Base-by-base conservation (phyloP, 1,139 yeast genomes). In the Hyphopichia buzzinii region DNA sequence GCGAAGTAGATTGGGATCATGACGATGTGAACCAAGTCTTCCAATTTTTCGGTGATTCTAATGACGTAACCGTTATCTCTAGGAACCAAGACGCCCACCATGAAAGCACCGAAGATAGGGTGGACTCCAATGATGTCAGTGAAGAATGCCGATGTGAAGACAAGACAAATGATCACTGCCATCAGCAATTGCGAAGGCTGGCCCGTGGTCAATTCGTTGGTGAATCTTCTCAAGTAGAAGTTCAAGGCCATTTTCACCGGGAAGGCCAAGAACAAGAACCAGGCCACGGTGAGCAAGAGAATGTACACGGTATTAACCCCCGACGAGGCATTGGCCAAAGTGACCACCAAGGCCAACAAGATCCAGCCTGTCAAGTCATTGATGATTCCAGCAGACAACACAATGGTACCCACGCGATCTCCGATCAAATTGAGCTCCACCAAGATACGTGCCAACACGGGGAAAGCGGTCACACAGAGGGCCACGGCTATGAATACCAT, bases 291-390 rank as follows among this genome's bases (percentile, higher is more conserved):
- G 31, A 82, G 72, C 11, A 85, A 63, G 29, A 84, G 63, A 38
- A 84, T 82, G 56, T 83, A 85, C 4, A 83, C 76, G 0, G 89
- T 81, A 41, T 75, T 76, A 29, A 83, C 76, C 1, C 85, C 82
- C 31, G 76, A 72, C n/a, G 79, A 74, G 1, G 90, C 69, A 54
- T 82, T 84, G 7, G 90, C 89, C 42, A 85, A 66, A 11, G 90
- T 84, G 33, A 85, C 83, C 35, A 82, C 78, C 42, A 85, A 66
- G 0, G 94, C 94, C 43, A 85, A 70, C 37, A 85, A 62, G 39
- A 84, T 77, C 95, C 94, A 85, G 3, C 94, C 94, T n/a, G 82
- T 57, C 47, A 85, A 74, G 54, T 85, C 95, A 52, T 85, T 85
- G 31, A 81, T 74, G 39, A 84, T 83, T 34, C 94, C 95, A 2